Conservation (phyloP, 108 stramenopile genomes). For the Chaetoceros tenuissimus region DNA sequence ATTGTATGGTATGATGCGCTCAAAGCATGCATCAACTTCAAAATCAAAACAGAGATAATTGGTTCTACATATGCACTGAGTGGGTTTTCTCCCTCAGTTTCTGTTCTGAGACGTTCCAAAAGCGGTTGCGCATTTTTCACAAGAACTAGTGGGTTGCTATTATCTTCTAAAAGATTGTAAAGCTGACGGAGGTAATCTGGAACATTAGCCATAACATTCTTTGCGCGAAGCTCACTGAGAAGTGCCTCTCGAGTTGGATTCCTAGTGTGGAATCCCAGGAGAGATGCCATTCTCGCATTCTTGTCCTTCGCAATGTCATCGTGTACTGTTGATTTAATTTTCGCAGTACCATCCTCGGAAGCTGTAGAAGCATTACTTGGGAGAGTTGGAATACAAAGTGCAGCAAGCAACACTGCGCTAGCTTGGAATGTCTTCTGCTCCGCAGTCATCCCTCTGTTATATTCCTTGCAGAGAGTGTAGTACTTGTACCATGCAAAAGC, state of each 20-base stretch:
- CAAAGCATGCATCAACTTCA: conserved; percentile 83
- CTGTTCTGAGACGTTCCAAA: conserved; percentile 48
- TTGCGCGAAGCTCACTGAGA: conserved; percentile 60
- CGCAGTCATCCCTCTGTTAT: conserved; percentile 80
- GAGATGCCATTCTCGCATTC: conserved; percentile 89
- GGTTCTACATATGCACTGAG: conserved; percentile 64
- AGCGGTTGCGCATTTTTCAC: conserved; percentile 63
- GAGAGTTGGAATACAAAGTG: conserved; percentile 79
- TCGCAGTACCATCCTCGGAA: background rate
- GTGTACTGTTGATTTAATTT: conserved; percentile 42
- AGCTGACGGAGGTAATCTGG: conserved; percentile 69
- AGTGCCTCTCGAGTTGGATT: conserved; percentile 87
- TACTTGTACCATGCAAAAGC: conserved; percentile 97
- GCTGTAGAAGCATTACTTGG: conserved; percentile 11
- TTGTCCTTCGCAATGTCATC: conserved; percentile 90
- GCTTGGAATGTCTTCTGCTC: conserved; percentile 73
- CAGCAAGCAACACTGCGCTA: conserved; percentile 83
- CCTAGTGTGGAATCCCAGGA: conserved; percentile 86
- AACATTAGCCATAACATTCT: conserved; percentile 65
- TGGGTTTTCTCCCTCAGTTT: conserved; percentile 19
- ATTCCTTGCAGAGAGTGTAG: conserved; percentile 83
- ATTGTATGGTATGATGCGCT: conserved; percentile 85
- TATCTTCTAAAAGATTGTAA: conserved; percentile 73
- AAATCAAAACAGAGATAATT: conserved; percentile 53
- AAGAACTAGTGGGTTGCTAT: conserved; percentile 65